phyloP scores from a whole-genome alignment of 345 rosid genomes.

The Melaleuca quinquenervia region DNA sequence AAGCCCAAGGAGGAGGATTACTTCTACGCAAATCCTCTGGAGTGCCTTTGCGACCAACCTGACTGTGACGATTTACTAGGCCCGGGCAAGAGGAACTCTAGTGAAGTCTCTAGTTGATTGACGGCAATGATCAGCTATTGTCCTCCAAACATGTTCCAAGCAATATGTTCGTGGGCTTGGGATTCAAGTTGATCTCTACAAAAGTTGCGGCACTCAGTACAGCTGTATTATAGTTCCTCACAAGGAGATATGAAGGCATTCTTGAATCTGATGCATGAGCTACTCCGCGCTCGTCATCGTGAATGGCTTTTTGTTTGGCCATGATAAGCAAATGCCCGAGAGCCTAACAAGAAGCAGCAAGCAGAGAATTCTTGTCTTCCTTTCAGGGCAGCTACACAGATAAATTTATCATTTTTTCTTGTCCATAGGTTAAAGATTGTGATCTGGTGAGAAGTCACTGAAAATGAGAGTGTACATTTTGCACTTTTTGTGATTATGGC shows the following conservation, averaged over 20 bases:
- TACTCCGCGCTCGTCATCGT: neutral
- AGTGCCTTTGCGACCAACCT: constrained; percentile 70
- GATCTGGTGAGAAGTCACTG: neutral
- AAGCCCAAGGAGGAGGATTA: constrained; percentile 98
- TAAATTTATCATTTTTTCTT: constrained; percentile 3
- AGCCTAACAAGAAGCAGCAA: neutral
- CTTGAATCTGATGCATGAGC: neutral
- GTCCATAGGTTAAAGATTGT: constrained; percentile 1
- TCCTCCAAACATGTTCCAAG: neutral
- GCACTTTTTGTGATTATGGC: neutral
- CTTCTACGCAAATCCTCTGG: constrained; percentile 93
- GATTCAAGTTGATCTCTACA: neutral
- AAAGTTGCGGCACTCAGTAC: neutral
- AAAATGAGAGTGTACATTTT: neutral
- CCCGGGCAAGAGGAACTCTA: neutral
- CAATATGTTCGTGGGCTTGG: neutral
- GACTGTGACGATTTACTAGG: constrained; percentile 47
- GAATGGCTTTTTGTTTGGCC: neutral
- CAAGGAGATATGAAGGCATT: neutral
- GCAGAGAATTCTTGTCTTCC: neutral
- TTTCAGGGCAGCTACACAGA: neutral
- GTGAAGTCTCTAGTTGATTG: neutral
- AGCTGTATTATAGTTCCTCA: neutral
- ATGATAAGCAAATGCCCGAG: neutral
- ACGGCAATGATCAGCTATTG: too few species aligned